Evolutionary conservation across 441 rosid species (phyloP).

Genomic region (Pelargonium fulgidum): DNA sequence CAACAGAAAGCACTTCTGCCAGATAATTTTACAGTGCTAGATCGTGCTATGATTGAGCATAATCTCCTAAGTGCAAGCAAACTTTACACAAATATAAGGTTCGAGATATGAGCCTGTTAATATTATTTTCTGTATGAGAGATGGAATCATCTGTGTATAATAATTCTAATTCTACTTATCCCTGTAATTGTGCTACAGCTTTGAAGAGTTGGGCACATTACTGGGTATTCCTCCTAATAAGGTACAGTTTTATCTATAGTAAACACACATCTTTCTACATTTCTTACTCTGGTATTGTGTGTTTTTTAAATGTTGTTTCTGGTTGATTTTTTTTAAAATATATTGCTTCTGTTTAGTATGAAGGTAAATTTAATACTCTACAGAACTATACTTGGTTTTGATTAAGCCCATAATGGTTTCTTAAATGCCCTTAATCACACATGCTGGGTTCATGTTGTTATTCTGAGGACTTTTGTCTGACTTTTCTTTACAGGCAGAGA

Average conservation of each 20-base stretch:
- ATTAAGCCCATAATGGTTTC: too few species aligned
- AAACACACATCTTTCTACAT: not conserved
- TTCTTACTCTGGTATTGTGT: not conserved
- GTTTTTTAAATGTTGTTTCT: not conserved
- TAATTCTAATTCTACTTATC: conserved; percentile 14
- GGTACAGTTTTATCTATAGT: conserved; percentile 32
- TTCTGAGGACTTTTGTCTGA: conserved; percentile 1
- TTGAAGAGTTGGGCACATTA: conserved; percentile 93
- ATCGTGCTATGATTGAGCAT: conserved; percentile 98
- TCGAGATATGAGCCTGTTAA: conserved; percentile 18
- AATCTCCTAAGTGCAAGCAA: conserved; percentile 96
- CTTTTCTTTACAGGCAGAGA: conserved; percentile 66
- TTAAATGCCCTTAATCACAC: not conserved
- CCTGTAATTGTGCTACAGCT: conserved; percentile 35
- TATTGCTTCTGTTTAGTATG: not conserved
- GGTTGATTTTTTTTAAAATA: not conserved
- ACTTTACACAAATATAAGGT: conserved; percentile 95
- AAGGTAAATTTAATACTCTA: too few species aligned
- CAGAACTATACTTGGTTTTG: too few species aligned
- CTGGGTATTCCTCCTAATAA: conserved; percentile 88
- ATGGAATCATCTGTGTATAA: not conserved
- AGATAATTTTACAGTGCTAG: conserved; percentile 90
- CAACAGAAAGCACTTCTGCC: conserved; percentile 91
- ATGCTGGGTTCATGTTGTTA: not conserved
- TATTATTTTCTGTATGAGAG: conserved; percentile 7